phyloP scores from a whole-genome alignment of 1,284 basidiomycete genomes.

The Ganoderma boninense region DNA sequence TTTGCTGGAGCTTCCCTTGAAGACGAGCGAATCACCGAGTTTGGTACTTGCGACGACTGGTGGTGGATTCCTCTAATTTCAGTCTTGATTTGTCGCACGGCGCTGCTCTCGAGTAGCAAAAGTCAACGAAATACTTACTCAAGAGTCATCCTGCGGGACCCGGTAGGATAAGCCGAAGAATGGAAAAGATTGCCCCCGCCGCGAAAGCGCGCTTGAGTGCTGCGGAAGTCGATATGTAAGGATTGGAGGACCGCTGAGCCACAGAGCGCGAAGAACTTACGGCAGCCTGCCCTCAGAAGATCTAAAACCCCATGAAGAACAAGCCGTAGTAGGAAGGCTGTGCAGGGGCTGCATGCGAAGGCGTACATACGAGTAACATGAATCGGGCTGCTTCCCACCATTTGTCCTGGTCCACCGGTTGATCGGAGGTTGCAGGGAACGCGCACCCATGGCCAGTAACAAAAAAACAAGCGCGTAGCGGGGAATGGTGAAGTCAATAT shows the following conservation, averaged over 20 bases:
- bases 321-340: not conserved
- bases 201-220: not conserved
- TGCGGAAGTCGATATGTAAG: not conserved
- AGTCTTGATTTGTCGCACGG: not conserved
- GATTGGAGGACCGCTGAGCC: not conserved
- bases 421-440: not conserved
- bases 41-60: not conserved
- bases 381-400: not conserved
- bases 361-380: not conserved
- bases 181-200: not conserved
- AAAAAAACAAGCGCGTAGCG: not conserved
- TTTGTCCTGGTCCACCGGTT: not conserved
- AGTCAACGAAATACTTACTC: not conserved
- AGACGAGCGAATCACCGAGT: not conserved
- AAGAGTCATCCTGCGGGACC: not conserved
- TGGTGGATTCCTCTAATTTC: not conserved
- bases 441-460: not conserved
- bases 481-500: not conserved
- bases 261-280: not conserved
- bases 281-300: not conserved
- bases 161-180: not conserved
- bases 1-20: not conserved
- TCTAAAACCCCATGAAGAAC: not conserved
- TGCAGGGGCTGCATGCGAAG: not conserved
- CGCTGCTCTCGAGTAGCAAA: not conserved